Evolutionary conservation across 306 rosid species (phyloP), one percentile per base, ranked within the genome.

Genomic region (Clitoria ternatea): DNA sequence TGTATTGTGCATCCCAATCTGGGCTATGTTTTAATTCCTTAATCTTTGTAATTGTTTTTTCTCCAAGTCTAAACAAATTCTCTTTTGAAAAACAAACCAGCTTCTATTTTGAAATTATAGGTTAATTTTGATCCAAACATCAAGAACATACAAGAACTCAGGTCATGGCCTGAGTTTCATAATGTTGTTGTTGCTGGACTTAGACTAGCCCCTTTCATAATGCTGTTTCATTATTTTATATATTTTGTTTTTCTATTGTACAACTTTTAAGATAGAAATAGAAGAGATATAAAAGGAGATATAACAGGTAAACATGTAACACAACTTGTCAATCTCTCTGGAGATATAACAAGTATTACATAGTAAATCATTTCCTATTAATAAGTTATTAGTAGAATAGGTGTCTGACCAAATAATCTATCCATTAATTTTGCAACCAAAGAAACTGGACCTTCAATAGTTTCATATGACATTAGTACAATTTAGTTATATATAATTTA

Each of bases 141-240:
- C 70, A 86, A 94, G 84, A 93, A 93, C 78, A 79, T 93, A 69
- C 92, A 86, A 81, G 98, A 93, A 75, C 88, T 93, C 59, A 93
- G 85, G 79, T 81, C 92, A 30, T 93, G 98, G 98, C 97, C 97
- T 9, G 98, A 93, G 84, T 93, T 93, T 85, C 93, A 88, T 86
- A 90, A 90, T 89, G 92, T 96, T 82, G 96, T 93, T 76, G 94
- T 94, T 70, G 96, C 97, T 72, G 98, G 98, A 63, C 88, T 90
- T 61, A 88, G 98, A 85, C 85, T 93, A 77, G 98, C 97, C 39
- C 92, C 98, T 24, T 90, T 90, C 61, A 96, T 33, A 68, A 36
- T 15, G 7, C n/a, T 57, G 35, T 61, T 72, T 62, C 33, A 11
- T 57, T 76, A 33, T 65, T 64, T 64, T 63, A 40, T 61, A n/a